Evolutionary conservation across 495 filamentous ascomycete genomes (phyloP).

Genomic region (Aspergillus bertholletiae): DNA sequence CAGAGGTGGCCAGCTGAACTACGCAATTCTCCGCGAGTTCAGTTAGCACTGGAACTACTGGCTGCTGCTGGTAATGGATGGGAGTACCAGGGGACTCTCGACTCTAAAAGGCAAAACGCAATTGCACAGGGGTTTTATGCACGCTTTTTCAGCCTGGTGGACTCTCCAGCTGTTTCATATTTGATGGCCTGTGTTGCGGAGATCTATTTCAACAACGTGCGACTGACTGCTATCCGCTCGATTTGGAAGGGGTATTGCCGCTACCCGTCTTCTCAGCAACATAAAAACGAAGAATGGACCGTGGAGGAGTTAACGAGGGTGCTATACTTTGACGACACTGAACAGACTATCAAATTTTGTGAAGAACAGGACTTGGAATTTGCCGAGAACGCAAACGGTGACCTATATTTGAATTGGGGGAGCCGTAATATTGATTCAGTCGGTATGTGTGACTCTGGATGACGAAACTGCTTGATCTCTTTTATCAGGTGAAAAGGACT

Average conservation of each 20-base stretch:
- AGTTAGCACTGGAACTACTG: slow-evolving; percentile 66
- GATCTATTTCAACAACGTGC: slow-evolving; percentile 79
- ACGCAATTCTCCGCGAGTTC: slow-evolving; percentile 52
- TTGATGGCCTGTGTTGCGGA: slow-evolving; percentile 93
- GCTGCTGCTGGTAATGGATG: slow-evolving; percentile 62
- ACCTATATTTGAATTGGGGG: slow-evolving; percentile 52
- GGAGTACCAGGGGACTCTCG: slow-evolving; percentile 61
- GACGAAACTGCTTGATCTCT: background rate
- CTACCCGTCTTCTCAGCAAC: slow-evolving; percentile 55
- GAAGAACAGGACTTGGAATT: slow-evolving; percentile 66
- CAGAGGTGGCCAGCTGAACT: slow-evolving; percentile 65
- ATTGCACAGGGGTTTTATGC: slow-evolving; percentile 61
- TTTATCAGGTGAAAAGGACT: background rate
- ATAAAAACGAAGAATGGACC: slow-evolving; percentile 74
- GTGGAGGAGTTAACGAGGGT: slow-evolving; percentile 59
- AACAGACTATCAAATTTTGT: slow-evolving; percentile 67
- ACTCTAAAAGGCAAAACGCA: slow-evolving; percentile 49
- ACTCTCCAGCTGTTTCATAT: slow-evolving; percentile 70
- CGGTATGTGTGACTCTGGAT: slow-evolving; percentile 30
- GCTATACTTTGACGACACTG: slow-evolving; percentile 69
- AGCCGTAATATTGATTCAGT: slow-evolving; percentile 39
- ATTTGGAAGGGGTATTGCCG: slow-evolving; percentile 58
- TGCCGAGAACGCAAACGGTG: slow-evolving; percentile 43
- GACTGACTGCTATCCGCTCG: slow-evolving; percentile 69
- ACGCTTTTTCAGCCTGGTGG: slow-evolving; percentile 73